A percentile compares a stretch with the other conserved stretches of the same genome.
Evolutionary conservation across 2,329 filamentous ascomycete genomes (phyloP).

Genomic region (Aaosphaeria arxii): DNA sequence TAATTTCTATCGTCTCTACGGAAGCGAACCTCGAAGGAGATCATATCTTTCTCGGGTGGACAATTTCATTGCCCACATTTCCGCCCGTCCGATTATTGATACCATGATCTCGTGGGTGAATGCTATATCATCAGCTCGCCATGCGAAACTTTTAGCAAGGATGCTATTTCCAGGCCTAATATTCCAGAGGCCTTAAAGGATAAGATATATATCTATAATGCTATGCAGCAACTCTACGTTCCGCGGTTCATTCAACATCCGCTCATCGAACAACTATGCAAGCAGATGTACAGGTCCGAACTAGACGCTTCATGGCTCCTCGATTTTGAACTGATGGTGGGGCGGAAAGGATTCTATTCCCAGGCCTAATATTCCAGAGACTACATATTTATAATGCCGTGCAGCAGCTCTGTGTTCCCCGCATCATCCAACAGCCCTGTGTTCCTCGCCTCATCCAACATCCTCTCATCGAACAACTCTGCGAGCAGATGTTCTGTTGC

Average conservation of each 20-base stretch:
- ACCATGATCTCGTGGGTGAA: conserved; percentile 15
- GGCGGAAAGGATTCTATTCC: conserved; percentile 5
- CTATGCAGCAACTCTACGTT: conserved; percentile 16
- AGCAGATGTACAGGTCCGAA: conserved; percentile 11
- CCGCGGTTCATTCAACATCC: conserved; percentile 7
- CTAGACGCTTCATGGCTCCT: conserved; percentile 11
- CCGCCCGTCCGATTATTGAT: conserved; percentile 3
- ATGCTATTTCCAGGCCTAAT: neutral
- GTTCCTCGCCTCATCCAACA: neutral
- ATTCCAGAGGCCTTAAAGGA: conserved; percentile 9
- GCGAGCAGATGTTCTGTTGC: conserved; percentile 11
- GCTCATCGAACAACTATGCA: conserved; percentile 11
- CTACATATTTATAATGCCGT: conserved; percentile 18
- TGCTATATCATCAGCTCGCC: conserved; percentile 1
- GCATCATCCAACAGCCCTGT: conserved; percentile 3
- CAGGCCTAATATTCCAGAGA: conserved; percentile 4
- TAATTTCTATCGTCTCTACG: too few species aligned
- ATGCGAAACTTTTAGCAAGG: neutral
- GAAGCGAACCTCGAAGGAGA: too few species aligned
- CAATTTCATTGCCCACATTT: conserved; percentile 10
- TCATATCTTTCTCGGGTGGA: conserved; percentile 3
- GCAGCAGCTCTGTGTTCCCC: conserved; percentile 14
- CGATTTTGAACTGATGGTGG: conserved; percentile 13
- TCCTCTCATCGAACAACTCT: conserved; percentile 1
- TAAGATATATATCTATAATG: conserved; percentile 20